Base-by-base conservation (phyloP, 2,329 filamentous ascomycete species). In the Magnaporthiopsis incrustans region DNA sequence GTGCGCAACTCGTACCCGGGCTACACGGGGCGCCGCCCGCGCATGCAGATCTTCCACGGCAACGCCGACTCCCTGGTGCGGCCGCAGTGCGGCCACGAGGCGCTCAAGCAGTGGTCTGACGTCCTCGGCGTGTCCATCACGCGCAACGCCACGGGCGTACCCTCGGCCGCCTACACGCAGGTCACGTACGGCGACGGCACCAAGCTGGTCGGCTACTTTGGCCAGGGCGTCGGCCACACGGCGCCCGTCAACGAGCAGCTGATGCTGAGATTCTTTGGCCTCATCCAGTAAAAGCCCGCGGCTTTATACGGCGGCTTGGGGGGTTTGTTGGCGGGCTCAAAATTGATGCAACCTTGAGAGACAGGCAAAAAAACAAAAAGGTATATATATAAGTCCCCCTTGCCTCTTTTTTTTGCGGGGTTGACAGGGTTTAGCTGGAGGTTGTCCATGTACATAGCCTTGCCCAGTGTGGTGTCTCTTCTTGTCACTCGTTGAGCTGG, bases 1-100 rank as follows among this genome's bases (percentile, higher is more conserved):
- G 77, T 77, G 1, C 68, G 71, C 62, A 72, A 75, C 18, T 84
- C 82, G 77, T 83, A 83, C 69, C 80, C 82, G 0, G 78, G 78
- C 44, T 86, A 83, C 69, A 76, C 69, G 25, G 78, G 79, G 10
- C 65, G 71, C 2, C 71, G 76, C 11, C 76, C 79, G 18, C 73
- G 73, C 65, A 77, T 81, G 74, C 69, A 73, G 66, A 71, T 75
- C 64, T 68, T 73, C 70, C 75, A 77, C 70, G 74, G 75, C 38
- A 71, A 74, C 15, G 69, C 73, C 12, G 77, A 81, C 67, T 75
- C 71, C 2, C 74, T 80, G 75, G 63, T 64, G 12, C 14, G 63
- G n/a, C 63, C 63, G 14, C 35, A 44, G 53, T 62, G 60, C 63
- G 63, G 63, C 67, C 71, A 72, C 63, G 78, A 80, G 69, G 74